Base-by-base conservation (phyloP, 768 basidiomycete species). In the Leucocoprinus birnbaumii region DNA sequence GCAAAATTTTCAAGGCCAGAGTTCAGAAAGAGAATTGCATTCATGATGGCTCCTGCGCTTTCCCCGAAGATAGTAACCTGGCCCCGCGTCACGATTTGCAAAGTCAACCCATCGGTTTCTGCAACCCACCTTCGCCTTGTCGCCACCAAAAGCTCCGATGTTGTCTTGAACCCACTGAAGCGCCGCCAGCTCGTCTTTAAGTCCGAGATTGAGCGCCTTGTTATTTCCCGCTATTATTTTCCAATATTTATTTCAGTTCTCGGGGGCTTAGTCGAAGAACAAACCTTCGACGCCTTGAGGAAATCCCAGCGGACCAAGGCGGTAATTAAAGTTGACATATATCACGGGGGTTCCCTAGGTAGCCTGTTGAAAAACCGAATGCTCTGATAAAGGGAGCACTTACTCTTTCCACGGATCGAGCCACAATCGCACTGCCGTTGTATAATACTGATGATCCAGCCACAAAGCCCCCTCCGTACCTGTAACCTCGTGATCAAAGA, bases 131-230 rank as follows among this genome's bases (percentile, higher is more conserved):
- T 68, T 68, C 19, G 35, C 45, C 48, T 71, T 72, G 57, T 80
- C 81, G 13, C 85, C 85, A 11, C 87, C 86, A 58, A 87, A 89
- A 0, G 65, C 65, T 14, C 59, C 70, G 43, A 87, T 85, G 59
- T 88, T 80, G 19, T 73, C 65, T 59, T 86, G 81, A 0, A 87
- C 76, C 86, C 80, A 83, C 58, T 72, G 59, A 9, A 81, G 62
- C 0, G 78, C 80, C 26, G 70, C 57, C 13, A 73, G 59, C 59
- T 78, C 72, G 58, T 83, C 80, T 26, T 67, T 70, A 19, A 82
- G 66, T 1, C 71, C 80, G 27, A 81, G 67, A 59, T 80, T 80
- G 8, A 78, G 66, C 0, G 72, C 71, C 9, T 68, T 68, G 3
- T 66, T 65, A 14, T 65, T 57, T 3, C 63, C 66, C 16, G 79